Evolutionary conservation across 2,329 filamentous ascomycete genomes (phyloP).

Genomic region (Curvularia verruculosa): DNA sequence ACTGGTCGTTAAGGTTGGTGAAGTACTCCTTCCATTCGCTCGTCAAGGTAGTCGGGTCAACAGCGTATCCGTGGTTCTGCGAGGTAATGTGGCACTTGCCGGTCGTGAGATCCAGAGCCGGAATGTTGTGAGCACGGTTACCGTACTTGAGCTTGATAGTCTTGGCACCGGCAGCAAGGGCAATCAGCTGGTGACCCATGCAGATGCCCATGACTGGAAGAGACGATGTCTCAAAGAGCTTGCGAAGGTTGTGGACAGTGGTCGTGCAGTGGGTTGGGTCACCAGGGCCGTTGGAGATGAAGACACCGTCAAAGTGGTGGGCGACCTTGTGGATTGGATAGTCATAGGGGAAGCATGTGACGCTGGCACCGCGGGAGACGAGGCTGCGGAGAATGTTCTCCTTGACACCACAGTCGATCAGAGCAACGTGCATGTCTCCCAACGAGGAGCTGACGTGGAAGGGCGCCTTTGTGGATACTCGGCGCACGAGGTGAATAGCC

Average conservation of each 20-base stretch:
- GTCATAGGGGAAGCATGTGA: conserved; percentile 94
- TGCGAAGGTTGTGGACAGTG: conserved; percentile 89
- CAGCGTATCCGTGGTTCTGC: conserved; percentile 98
- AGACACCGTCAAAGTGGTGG: conserved; percentile 96
- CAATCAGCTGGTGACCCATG: conserved; percentile 93
- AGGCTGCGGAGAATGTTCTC: conserved; percentile 98
- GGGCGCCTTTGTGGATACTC: conserved; percentile 96
- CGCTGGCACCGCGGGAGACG: conserved; percentile 86
- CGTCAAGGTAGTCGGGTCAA: conserved; percentile 82
- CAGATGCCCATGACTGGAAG: conserved; percentile 98
- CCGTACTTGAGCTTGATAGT: conserved; percentile 99
- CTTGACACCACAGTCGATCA: conserved; percentile 98
- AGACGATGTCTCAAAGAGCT: conserved; percentile 88
- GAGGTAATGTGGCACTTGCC: conserved; percentile 98
- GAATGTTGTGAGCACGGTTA: conserved; percentile 98
- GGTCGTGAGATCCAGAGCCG: conserved; percentile 89
- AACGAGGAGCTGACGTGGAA: conserved; percentile 89
- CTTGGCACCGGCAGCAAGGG: conserved; percentile 82
- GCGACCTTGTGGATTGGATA: conserved; percentile 98
- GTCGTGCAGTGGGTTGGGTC: conserved; percentile 96
- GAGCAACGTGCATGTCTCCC: conserved; percentile 86
- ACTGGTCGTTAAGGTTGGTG: conserved; percentile 95
- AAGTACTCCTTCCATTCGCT: conserved; percentile 97
- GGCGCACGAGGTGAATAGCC: conserved; percentile 94
- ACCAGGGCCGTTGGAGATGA: conserved; percentile 98